A percentile compares a stretch with the other conserved stretches of the same genome.
These are phyloP conservation scores for Scenedesmus sp. DNA, from an alignment of 163 green algal genomes.

Conservation along the genomic window DNA sequence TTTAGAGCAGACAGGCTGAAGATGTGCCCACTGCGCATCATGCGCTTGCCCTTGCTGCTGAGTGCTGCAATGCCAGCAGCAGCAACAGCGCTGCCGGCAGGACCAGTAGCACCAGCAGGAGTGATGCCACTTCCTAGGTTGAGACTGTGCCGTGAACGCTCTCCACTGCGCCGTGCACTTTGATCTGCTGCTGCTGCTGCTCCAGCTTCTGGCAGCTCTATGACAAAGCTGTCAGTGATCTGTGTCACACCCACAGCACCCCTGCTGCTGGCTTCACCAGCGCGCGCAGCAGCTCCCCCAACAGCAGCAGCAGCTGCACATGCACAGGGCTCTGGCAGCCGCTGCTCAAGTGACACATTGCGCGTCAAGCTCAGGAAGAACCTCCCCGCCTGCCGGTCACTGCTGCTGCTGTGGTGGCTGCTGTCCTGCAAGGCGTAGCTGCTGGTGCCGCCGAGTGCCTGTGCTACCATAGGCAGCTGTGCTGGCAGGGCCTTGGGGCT, in stretches of 20 bases:
- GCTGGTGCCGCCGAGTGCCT: not conserved
- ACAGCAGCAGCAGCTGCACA: not conserved
- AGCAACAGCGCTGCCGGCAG: not conserved
- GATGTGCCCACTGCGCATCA: constrained; percentile 25
- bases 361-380: not conserved
- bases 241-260: not conserved
- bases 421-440: not conserved
- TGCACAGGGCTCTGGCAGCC: not conserved
- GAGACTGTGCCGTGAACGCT: not conserved
- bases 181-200: not conserved
- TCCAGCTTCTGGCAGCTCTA: not conserved
- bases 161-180: not conserved
- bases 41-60: constrained; percentile 8
- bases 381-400: not conserved
- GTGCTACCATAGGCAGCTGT: not conserved
- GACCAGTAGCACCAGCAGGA: not conserved
- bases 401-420: not conserved
- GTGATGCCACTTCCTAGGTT: not conserved
- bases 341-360: not conserved
- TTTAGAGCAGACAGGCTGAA: constrained; percentile 41
- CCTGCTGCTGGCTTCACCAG: not conserved
- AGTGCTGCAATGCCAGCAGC: not conserved
- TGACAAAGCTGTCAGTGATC: constrained; percentile 9
- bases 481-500: not conserved
- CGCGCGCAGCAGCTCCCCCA: not conserved